Conservation (phyloP, 129 eudicot genomes). For the Lactuca sativa region DNA sequence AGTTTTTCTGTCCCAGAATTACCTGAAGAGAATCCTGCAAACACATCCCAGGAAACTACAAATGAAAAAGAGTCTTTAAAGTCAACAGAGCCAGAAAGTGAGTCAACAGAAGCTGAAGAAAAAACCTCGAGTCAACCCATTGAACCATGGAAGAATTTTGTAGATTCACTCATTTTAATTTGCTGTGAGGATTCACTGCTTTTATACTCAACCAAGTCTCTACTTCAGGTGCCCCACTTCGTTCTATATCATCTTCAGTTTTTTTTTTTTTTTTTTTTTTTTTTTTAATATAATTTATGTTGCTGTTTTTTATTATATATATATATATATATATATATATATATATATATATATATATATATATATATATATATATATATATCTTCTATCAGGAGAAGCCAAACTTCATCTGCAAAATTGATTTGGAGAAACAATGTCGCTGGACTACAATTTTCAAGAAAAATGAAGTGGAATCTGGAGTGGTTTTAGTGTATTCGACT, state of each 20-base stretch:
- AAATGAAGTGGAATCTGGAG: constrained; percentile 47
- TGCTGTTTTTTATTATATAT: constrained; percentile 15
- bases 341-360: no score
- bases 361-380: neutral
- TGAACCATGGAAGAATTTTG: constrained; percentile 38
- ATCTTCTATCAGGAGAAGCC: constrained; percentile 47
- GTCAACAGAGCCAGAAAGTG: constrained; percentile 33
- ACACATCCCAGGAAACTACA: constrained; percentile 41
- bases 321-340: no score
- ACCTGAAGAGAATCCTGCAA: constrained; percentile 34
- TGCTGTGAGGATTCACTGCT: constrained; percentile 67
- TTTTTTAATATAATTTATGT: neutral
- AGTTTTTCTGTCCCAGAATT: constrained; percentile 43
- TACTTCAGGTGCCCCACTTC: constrained; percentile 58
- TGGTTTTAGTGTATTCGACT: constrained; percentile 64
- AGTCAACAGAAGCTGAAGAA: constrained; percentile 32
- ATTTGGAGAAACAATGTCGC: constrained; percentile 58
- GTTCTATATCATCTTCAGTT: constrained; percentile 14
- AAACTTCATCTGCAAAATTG: constrained; percentile 38
- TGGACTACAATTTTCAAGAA: constrained; percentile 65
- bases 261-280: neutral
- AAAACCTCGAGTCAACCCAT: constrained; percentile 29
- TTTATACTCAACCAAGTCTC: constrained; percentile 58
- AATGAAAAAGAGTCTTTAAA: constrained; percentile 36
- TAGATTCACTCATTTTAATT: constrained; percentile 62